Percentiles rank a stretch among this genome's conserved stretches.
Evolutionary conservation across 257 asterid species (phyloP).

Genomic region (Ligustrum vulgare): DNA sequence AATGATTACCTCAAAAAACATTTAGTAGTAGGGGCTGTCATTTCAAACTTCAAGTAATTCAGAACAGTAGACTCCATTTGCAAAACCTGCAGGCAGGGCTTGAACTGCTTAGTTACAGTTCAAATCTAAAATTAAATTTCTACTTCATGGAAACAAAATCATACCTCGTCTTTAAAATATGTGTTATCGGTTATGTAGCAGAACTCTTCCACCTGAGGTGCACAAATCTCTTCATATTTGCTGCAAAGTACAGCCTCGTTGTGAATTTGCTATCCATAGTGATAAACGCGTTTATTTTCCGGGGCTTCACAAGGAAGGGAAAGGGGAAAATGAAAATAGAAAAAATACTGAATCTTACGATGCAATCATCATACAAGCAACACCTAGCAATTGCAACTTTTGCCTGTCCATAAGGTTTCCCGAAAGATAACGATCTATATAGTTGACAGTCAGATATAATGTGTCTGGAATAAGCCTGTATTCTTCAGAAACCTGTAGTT

Average conservation of each 20-base stretch:
- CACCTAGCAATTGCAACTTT: background rate
- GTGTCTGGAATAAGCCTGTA: slow-evolving; percentile 6
- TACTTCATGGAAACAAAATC: background rate
- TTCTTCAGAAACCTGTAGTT: slow-evolving; percentile 1
- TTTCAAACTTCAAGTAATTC: slow-evolving; percentile 46
- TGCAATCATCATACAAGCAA: slow-evolving; percentile 18
- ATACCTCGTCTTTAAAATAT: slow-evolving; percentile 83
- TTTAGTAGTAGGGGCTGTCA: slow-evolving; percentile 53
- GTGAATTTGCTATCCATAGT: background rate
- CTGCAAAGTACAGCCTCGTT: slow-evolving; percentile 14
- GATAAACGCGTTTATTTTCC: too few species aligned
- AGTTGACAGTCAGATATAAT: background rate
- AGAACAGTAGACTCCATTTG: slow-evolving; percentile 39
- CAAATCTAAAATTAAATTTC: background rate
- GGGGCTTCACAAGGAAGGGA: background rate
- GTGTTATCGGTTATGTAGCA: slow-evolving; percentile 92
- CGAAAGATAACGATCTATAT: slow-evolving; percentile 12
- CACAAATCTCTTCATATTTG: slow-evolving; percentile 77
- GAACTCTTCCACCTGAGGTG: slow-evolving; percentile 93
- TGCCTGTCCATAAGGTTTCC: slow-evolving; percentile 1
- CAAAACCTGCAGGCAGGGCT: slow-evolving; percentile 33
- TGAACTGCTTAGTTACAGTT: slow-evolving; percentile 1
- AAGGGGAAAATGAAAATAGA: background rate
- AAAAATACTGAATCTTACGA: slow-evolving; percentile 50
- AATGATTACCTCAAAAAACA: slow-evolving; percentile 54